Evolutionary conservation across 495 filamentous ascomycete genomes (phyloP).

Genomic region (Podospora fimiseda): DNA sequence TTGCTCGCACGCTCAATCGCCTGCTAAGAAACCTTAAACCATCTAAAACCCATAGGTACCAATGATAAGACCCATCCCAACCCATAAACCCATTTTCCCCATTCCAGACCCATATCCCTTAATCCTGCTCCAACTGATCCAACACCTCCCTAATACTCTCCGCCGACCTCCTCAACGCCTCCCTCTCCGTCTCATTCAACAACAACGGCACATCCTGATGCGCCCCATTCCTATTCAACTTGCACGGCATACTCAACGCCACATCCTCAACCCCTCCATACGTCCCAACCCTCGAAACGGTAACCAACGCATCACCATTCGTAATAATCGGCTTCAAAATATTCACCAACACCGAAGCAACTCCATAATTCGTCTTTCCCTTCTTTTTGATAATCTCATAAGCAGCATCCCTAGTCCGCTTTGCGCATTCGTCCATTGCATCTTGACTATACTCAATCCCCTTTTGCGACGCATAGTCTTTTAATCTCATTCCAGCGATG

Average conservation of each 20-base stretch:
- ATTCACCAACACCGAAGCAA: conserved; percentile 38
- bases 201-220: conserved; percentile 25
- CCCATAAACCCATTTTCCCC: too few species aligned
- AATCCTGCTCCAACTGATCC: not conserved
- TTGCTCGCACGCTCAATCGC: too few species aligned
- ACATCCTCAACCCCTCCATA: conserved; percentile 25
- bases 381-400: conserved; percentile 53
- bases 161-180: conserved; percentile 34
- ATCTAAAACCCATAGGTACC: too few species aligned
- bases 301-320: conserved; percentile 24
- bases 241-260: conserved; percentile 30
- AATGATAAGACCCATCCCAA: too few species aligned
- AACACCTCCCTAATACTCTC: conserved; percentile 21
- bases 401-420: conserved; percentile 31
- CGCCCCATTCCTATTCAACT: conserved; percentile 23
- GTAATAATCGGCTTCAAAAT: conserved; percentile 27
- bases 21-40: too few species aligned
- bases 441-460: conserved; percentile 17
- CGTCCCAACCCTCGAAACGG: conserved; percentile 24
- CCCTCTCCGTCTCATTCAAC: conserved; percentile 18
- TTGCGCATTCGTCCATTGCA: conserved; percentile 18
- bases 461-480: conserved; percentile 21
- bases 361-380: conserved; percentile 56
- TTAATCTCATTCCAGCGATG: conserved; percentile 26
- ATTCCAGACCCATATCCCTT: too few species aligned